Base-by-base conservation (phyloP, 129 eudicot species). In the Flaveria ramosissima region DNA sequence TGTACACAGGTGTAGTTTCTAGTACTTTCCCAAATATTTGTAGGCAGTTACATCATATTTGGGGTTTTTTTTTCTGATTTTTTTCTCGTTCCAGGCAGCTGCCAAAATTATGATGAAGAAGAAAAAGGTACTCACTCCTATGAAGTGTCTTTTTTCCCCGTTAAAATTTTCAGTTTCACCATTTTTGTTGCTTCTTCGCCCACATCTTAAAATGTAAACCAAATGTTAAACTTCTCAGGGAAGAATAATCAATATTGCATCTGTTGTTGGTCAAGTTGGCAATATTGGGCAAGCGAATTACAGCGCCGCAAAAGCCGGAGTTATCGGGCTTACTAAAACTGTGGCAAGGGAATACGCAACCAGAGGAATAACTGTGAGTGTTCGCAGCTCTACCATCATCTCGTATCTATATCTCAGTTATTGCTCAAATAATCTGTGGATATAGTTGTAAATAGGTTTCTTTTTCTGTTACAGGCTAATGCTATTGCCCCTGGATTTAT, bases 261-360 rank as follows among this genome's bases (percentile, higher is more conserved):
- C 99, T 13, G 96, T 95, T 72, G 97, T 95, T 81, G 99, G 99
- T 78, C 88, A 86, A 41, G 86, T 86, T 75, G 99, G 99, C 70
- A 91, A 95, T 78, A 85, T 85, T 47, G 99, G 99, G 62, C 99
- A 95, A 85, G 97, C 99, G 39, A 95, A 95, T 74, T 95, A 95
- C 77, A 88, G 95, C 84, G 99, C 99, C 70, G 99, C 99, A 83
- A 95, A 95, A 81, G 99, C 96, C 7, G 99, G 99, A 56, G 99
- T 95, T 1, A 95, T 95, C 78, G 94, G 96, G 61, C 80, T 95
- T 59, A 95, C 99, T 6, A 95, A 95, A 84, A 50, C 96, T 24
- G 99, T 95, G 43, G 99, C 99, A 36, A 95, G 81, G 81, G 99
- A 95, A 84, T 95, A 95, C 79, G 78, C 99, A 41, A 86, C 89